Conservation (phyloP, 192 early-diverging fungal genomes). For the Podila epicladia region DNA sequence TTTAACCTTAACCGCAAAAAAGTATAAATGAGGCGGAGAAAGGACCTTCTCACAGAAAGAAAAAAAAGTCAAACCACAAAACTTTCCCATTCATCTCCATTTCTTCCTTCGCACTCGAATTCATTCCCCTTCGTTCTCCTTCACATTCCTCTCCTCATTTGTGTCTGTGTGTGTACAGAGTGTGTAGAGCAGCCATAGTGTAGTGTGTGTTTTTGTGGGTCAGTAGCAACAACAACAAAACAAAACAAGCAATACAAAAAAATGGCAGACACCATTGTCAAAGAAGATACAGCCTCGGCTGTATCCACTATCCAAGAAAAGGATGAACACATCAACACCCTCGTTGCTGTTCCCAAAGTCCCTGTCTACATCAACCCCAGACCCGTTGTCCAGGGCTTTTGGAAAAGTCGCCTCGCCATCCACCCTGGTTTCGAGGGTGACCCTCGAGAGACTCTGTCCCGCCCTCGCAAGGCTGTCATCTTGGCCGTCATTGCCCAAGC, state of each 20-base stretch:
- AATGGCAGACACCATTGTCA: not conserved
- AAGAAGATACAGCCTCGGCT: not conserved
- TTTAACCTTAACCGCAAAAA: too few species aligned
- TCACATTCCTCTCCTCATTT: not conserved
- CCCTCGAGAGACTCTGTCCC: conserved; percentile 24
- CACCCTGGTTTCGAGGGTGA: conserved; percentile 27
- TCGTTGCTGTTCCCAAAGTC: not conserved
- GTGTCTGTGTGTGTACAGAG: too few species aligned
- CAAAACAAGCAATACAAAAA: not conserved
- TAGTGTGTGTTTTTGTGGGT: too few species aligned
- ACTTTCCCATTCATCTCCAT: not conserved
- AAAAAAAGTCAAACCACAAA: too few species aligned
- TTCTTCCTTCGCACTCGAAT: not conserved
- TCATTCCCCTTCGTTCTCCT: not conserved
- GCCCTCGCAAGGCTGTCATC: conserved; percentile 30
- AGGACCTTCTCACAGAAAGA: too few species aligned
- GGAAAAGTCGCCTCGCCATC: conserved; percentile 23
- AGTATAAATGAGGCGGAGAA: too few species aligned
- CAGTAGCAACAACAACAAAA: too few species aligned
- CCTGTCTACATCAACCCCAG: not conserved
- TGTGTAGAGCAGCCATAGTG: too few species aligned
- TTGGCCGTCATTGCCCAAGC: conserved; percentile 33
- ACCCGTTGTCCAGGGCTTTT: conserved; percentile 14
- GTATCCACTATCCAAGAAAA: not conserved
- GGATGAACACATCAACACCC: not conserved